Base-by-base conservation (phyloP, 2,329 filamentous ascomycete species). In the Grosmannia clavigera region DNA sequence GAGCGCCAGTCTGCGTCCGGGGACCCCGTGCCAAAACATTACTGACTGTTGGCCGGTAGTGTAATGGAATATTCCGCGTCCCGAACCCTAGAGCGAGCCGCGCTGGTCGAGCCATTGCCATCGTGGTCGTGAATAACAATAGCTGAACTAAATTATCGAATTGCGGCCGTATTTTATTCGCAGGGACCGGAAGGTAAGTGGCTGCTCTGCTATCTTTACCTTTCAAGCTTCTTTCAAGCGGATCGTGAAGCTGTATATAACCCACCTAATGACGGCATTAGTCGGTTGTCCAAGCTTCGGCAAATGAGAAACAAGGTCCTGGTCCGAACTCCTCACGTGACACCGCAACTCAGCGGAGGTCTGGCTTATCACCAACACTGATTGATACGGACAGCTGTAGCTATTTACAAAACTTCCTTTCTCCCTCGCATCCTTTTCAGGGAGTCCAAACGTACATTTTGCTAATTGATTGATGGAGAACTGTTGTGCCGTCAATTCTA, bases 1-100 rank as follows among this genome's bases (percentile, higher is more conserved):
- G 77, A 58, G 63, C 55, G 0, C 51, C 38, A 14, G 46, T 59
- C 56, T 58, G 57, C 51, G 25, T 50, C 51, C 57, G n/a, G 4
- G 61, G 61, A 40, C 40, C 38, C 10, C 31, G 54, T n/a, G 27
- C 55, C 35, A 25, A 1, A 4, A 25, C 27, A n/a, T 14, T n/a
- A 3, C 38, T 6, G 62, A 27, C 31, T 55, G 38, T 46, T 38
- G 56, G 48, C 57, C 31, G 9, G 14, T 27, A 16, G 38, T 14
- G 22, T 35, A 31, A 25, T 31, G 35, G 48, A 14, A 12, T 25
- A 5, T 43, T 27, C 43, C 31, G 40, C 4, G 58, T 38, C 3
- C 55, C 43, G 6, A 55, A 25, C 55, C 58, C 51, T 40, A 64
- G 43, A 43, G 55, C 38, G 43, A 61, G 33, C 57, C 56, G 61